Percentiles rank a stretch among this genome's conserved stretches.
phyloP scores from a whole-genome alignment of 1,139 yeast species.

The Yamadazyma atlantica region DNA sequence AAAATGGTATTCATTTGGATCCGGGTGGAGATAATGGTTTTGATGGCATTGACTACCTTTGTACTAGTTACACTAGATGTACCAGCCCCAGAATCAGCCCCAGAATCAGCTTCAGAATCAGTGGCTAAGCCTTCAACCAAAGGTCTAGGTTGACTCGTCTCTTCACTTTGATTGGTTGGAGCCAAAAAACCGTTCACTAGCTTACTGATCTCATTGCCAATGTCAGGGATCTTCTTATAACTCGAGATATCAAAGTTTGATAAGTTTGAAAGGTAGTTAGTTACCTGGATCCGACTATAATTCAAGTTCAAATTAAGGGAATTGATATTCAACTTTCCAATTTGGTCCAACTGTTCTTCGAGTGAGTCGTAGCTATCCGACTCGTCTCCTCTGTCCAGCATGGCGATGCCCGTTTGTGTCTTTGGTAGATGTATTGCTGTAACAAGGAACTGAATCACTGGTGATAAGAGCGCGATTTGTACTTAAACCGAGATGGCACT shows the following conservation, averaged over 20 bases:
- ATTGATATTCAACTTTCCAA: conserved; percentile 13
- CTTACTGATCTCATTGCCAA: conserved; percentile 12
- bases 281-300: conserved; percentile 4
- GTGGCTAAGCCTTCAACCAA: no score
- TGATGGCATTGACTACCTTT: conserved; percentile 10
- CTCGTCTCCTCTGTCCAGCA: conserved; percentile 3
- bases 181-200: conserved; percentile 9
- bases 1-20: conserved; percentile 51
- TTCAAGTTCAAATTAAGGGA: conserved; percentile 5
- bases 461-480: no score
- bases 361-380: conserved; percentile 14
- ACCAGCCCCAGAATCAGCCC: no score
- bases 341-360: conserved; percentile 16
- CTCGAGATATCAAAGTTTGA: conserved; percentile 8
- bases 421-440: no score
- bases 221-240: conserved; percentile 10
- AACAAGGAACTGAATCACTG: no score
- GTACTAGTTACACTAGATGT: conserved; percentile 3
- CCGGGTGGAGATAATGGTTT: conserved; percentile 39
- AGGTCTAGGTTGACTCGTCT: no score
- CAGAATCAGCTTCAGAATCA: no score
- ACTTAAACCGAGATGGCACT: no score
- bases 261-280: conserved; percentile 7
- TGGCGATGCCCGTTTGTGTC: no score
- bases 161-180: not conserved